Conservation (phyloP, 1,139 yeast species). For the Debaryomyces fabryi region DNA sequence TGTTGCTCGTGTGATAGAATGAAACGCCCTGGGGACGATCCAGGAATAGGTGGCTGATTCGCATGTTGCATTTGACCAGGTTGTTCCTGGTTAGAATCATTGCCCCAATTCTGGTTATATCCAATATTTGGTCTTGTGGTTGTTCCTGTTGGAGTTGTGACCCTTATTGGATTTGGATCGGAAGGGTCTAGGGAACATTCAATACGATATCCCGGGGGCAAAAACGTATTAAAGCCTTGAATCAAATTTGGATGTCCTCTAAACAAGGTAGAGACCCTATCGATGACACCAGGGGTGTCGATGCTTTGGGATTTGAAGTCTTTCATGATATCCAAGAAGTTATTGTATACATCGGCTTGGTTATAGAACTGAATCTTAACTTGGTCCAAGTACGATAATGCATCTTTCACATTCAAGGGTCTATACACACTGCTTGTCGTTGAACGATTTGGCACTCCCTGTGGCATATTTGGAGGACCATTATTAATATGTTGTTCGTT, state of each 20-base stretch:
- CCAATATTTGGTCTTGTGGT: slow-evolving; percentile 63
- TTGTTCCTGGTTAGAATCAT: slow-evolving; percentile 11
- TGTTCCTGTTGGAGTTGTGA: slow-evolving; percentile 94
- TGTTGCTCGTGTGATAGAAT: slow-evolving; percentile 20
- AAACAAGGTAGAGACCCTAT: slow-evolving; percentile 86
- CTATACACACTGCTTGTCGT: slow-evolving; percentile 61
- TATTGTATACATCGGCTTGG: slow-evolving; percentile 95
- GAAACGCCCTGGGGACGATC: slow-evolving; percentile 13
- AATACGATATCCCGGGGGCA: slow-evolving; percentile 95
- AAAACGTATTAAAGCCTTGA: slow-evolving; percentile 95
- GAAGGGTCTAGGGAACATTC: slow-evolving; percentile 89
- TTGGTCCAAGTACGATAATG: slow-evolving; percentile 90
- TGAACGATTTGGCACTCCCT: slow-evolving; percentile 48
- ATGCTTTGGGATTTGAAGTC: slow-evolving; percentile 95
- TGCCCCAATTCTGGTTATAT: slow-evolving; percentile 32
- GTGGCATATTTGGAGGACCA: slow-evolving; percentile 25
- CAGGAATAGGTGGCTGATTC: slow-evolving; percentile 7
- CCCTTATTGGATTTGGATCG: slow-evolving; percentile 91
- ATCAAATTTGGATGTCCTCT: slow-evolving; percentile 91
- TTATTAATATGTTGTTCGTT: slow-evolving; percentile 13
- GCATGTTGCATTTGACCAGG: slow-evolving; percentile 7
- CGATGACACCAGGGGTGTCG: slow-evolving; percentile 98
- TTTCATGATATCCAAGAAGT: slow-evolving; percentile 95
- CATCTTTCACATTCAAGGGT: slow-evolving; percentile 94
- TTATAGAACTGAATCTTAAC: slow-evolving; percentile 90